Conservation (phyloP, 305 asterid species). For the Petunia hybrid region DNA sequence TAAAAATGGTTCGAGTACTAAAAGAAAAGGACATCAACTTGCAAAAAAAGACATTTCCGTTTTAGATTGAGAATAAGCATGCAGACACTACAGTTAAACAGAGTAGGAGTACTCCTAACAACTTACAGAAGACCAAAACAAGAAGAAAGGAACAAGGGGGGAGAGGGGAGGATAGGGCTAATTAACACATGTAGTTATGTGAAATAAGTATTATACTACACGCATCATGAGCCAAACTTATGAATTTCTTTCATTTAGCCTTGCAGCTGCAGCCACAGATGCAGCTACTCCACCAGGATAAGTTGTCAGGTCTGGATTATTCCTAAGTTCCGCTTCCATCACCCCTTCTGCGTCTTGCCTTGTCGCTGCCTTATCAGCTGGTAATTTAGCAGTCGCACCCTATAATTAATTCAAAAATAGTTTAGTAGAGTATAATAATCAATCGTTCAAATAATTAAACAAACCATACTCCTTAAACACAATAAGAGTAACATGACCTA, state of each 20-base stretch:
- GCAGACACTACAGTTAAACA: too few relatives aligned
- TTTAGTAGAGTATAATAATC: too few relatives aligned
- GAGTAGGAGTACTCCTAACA: too few relatives aligned
- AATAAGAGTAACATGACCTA: too few relatives aligned
- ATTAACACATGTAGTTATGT: too few relatives aligned
- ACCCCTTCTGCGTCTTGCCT: conserved; percentile 46
- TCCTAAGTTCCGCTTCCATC: conserved; percentile 37
- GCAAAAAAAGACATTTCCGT: too few relatives aligned
- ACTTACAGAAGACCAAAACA: neutral
- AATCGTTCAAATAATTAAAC: too few relatives aligned
- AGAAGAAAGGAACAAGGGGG: neutral
- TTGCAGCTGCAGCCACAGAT: conserved; percentile 44
- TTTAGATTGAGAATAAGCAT: too few relatives aligned
- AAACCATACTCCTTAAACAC: too few relatives aligned
- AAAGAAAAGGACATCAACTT: too few relatives aligned
- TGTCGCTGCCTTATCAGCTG: conserved; percentile 39
- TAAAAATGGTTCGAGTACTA: too few relatives aligned
- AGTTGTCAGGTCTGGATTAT: conserved; percentile 27
- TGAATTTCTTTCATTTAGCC: conserved; percentile 35
- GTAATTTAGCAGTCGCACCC: conserved; percentile 39
- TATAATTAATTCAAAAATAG: neutral
- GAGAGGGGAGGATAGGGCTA: too few relatives aligned
- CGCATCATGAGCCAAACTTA: neutral
- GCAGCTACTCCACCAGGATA: conserved; percentile 47
- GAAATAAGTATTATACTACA: neutral